Evolutionary conservation across 495 filamentous ascomycete species (phyloP), one percentile per base, ranked within the genome.

Genomic region (Viridothelium virens): DNA sequence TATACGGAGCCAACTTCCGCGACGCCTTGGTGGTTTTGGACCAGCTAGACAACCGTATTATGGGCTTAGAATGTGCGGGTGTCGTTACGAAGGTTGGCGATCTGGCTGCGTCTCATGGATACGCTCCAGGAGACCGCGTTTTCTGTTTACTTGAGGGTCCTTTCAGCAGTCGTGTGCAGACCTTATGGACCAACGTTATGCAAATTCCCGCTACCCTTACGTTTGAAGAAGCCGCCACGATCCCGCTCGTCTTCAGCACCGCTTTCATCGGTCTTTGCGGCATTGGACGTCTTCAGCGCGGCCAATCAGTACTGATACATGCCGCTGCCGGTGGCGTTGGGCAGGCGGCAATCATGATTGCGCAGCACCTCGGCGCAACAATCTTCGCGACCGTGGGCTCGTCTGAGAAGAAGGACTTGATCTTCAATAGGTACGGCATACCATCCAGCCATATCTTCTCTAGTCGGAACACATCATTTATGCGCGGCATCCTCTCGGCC

Each of bases 221-320:
- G 6, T 79, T 77, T 31, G 75, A 77, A 14, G 77, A 81, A 3
- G 82, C 78, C 0, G 77, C 81, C 0, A 79, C 78, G 0, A 73
- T 85, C 47, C 77, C 78, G 7, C 47, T 67, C 2, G 81, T 78
- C 0, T 82, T 75, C 66, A 38, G 68, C 6, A 82, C 80, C 0
- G 70, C 77, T 0, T 64, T 81, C 0, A 78, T 79, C 67, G 68
- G 70, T 1, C 56, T 86, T 0, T 65, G 77, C 9, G 46, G 80
- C 46, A 34, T 79, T 37, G 76, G 70, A 2, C 66, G 72, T 12
- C 46, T 78, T 6, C 25, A 74, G 47, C 68, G 61, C 14, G 77
- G 74, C 39, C 69, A 83, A 59, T 71, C 71, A 0, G 68, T 86
- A 0, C 71, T 86, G 5, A 85, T 86, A 63, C 83, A 85, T 36